Conservation (phyloP, 2,329 filamentous ascomycete species). For the Ilyonectria destructans region DNA sequence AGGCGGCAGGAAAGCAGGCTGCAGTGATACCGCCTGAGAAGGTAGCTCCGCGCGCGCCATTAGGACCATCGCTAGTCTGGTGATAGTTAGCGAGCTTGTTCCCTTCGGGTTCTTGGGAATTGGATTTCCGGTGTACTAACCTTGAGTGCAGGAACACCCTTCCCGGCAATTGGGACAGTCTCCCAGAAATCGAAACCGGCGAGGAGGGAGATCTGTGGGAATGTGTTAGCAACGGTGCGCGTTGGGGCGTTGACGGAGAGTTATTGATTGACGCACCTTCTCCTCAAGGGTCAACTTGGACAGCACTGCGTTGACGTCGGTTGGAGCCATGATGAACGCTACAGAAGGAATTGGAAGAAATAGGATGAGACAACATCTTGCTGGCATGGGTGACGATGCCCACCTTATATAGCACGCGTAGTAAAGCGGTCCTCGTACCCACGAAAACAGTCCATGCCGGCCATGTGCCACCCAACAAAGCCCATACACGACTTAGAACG, state of each 20-base stretch:
- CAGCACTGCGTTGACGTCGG: neutral
- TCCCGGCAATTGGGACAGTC: neutral
- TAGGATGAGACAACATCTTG: neutral
- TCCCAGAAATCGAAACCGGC: neutral
- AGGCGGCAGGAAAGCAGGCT: slow-evolving; percentile 35
- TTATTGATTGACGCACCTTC: neutral
- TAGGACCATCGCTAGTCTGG: slow-evolving; percentile 16
- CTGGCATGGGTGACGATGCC: neutral
- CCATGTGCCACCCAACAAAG: neutral
- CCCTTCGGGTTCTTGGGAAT: neutral
- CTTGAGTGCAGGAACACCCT: neutral
- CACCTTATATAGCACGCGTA: neutral
- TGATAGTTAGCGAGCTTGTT: neutral
- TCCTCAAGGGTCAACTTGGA: neutral
- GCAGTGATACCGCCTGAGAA: slow-evolving; percentile 10
- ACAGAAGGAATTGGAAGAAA: neutral
- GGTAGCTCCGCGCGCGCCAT: slow-evolving; percentile 12
- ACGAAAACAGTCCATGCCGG: neutral
- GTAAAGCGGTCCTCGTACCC: neutral
- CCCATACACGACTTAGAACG: neutral
- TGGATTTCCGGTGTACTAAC: neutral
- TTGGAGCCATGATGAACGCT: slow-evolving; percentile 2
- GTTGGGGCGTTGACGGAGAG: neutral
- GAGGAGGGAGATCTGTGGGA: neutral
- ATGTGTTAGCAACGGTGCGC: neutral